Conservation (phyloP, 331 rosid species). For the Quercus phellos region DNA sequence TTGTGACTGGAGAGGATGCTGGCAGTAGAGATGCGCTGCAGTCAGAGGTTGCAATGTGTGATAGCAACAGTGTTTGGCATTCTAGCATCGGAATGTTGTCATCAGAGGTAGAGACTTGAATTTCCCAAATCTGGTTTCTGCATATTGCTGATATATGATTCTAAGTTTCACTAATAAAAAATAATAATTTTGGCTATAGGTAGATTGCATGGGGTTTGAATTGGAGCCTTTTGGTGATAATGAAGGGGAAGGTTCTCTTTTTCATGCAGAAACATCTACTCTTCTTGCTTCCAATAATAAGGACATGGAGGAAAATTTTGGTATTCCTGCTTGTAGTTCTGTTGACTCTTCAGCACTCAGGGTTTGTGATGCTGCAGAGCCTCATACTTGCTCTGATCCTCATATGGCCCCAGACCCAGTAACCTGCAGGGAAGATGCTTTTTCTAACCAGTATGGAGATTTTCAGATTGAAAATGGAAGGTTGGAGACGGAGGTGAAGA, state of each 20-base stretch:
- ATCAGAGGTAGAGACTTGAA: conserved; percentile 33
- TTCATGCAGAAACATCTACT: conserved; percentile 28
- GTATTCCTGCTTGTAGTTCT: conserved; percentile 21
- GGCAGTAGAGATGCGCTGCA: conserved; percentile 26
- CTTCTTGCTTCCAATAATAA: conserved; percentile 23
- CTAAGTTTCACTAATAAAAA: not conserved
- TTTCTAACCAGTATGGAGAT: conserved; percentile 24
- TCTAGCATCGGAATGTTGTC: conserved; percentile 29
- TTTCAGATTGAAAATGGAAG: conserved; percentile 28
- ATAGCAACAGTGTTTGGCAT: conserved; percentile 25
- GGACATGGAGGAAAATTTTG: conserved; percentile 27
- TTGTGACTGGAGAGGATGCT: not conserved
- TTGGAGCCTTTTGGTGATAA: conserved; percentile 41
- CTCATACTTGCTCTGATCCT: conserved; percentile 28
- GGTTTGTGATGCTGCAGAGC: conserved; percentile 31
- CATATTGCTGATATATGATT: not conserved
- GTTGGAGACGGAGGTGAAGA: conserved; percentile 55
- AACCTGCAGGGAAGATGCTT: conserved; percentile 24
- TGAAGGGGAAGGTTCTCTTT: conserved; percentile 18
- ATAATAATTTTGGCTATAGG: not conserved
- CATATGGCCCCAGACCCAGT: conserved; percentile 27
- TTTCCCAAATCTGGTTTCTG: not conserved
- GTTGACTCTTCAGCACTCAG: conserved; percentile 19
- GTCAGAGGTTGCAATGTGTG: conserved; percentile 16
- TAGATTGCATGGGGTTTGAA: conserved; percentile 3